Evolutionary conservation across 331 rosid genomes (phyloP).

Genomic region (Malus hybrid): DNA sequence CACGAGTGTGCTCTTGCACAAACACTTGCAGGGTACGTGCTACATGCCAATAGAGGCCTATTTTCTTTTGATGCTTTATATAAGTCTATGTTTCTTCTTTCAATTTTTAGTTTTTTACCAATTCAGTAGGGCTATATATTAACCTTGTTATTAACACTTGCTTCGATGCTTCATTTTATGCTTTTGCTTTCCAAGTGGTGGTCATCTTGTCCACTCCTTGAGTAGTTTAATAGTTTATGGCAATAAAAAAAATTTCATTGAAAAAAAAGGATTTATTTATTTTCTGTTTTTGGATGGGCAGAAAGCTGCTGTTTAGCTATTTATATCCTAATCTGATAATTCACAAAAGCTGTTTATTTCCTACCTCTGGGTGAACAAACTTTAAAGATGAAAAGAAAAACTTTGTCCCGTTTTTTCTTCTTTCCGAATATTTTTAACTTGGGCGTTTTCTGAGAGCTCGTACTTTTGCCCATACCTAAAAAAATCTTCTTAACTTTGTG

Average conservation of each 20-base stretch:
- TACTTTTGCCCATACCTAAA: neutral
- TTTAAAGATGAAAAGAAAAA: neutral
- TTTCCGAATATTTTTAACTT: neutral
- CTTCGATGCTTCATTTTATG: too few species aligned
- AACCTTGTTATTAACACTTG: too few species aligned
- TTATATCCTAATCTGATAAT: neutral
- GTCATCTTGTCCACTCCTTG: too few species aligned
- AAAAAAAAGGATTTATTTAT: neutral
- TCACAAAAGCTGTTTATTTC: neutral
- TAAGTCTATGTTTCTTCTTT: neutral
- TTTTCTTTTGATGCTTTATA: constrained; percentile 4
- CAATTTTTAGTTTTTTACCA: neutral
- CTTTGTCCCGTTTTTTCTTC: neutral
- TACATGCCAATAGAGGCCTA: constrained; percentile 1
- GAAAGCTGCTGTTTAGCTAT: neutral
- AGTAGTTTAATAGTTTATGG: too few species aligned
- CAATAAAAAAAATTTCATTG: too few species aligned
- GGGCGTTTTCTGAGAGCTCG: too few species aligned
- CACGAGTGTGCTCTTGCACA: constrained; percentile 92
- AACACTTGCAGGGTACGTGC: constrained; percentile 87
- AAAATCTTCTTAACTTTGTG: neutral
- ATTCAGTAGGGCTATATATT: neutral
- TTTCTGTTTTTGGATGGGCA: neutral
- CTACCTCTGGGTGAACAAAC: neutral
- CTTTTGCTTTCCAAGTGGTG: too few species aligned